Conservation (phyloP, 192 early-diverging fungal genomes). For the Backusella westeae region DNA sequence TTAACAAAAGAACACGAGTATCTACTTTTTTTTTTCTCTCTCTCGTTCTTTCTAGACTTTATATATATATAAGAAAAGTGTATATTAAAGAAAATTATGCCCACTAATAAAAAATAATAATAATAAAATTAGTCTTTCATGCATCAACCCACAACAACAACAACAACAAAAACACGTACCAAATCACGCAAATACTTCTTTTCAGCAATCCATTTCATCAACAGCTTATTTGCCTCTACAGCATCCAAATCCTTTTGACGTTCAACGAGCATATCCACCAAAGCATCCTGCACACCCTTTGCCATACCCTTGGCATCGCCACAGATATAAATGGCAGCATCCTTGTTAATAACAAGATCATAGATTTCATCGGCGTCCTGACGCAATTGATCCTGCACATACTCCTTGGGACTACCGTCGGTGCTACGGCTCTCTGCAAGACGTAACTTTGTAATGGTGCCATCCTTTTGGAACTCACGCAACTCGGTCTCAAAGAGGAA, state of each 20-base stretch:
- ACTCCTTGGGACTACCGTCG: constrained; percentile 58
- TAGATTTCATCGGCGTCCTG: constrained; percentile 52
- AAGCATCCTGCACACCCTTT: constrained; percentile 76
- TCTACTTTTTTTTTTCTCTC: background rate
- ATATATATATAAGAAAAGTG: background rate
- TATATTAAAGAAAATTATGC: background rate
- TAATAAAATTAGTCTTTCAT: background rate
- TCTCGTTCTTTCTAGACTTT: background rate
- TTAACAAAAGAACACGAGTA: background rate
- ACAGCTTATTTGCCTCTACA: constrained; percentile 50
- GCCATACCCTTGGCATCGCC: constrained; percentile 90
- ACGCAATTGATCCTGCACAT: constrained; percentile 85
- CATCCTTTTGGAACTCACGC: constrained; percentile 40
- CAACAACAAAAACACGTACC: constrained; percentile 17
- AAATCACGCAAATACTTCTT: constrained; percentile 68
- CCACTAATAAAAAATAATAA: background rate
- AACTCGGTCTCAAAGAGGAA: constrained; percentile 70
- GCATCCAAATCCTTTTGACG: constrained; percentile 43
- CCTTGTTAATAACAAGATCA: constrained; percentile 54
- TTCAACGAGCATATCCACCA: constrained; percentile 62
- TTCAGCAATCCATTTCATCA: constrained; percentile 62
- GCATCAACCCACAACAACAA: background rate
- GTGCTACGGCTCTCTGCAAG: constrained; percentile 67
- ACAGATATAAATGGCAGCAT: constrained; percentile 75
- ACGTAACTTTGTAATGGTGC: constrained; percentile 56